Conservation (phyloP, 1,139 yeast genomes). For the Hyphopichia burtonii region DNA sequence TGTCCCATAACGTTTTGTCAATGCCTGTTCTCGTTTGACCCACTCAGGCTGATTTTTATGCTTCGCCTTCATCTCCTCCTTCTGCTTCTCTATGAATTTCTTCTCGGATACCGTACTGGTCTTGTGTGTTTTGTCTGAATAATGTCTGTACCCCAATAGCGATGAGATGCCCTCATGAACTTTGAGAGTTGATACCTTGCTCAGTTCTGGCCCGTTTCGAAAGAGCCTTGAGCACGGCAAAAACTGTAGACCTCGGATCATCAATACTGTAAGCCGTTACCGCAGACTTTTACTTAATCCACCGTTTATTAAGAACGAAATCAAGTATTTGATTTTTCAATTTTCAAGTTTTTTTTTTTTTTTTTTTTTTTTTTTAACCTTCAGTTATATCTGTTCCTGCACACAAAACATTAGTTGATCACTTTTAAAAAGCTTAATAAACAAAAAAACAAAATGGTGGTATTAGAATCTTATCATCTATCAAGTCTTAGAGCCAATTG, state of each 20-base stretch:
- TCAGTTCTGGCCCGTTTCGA: not conserved
- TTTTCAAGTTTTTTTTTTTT: not conserved
- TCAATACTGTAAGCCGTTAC: too few relatives aligned
- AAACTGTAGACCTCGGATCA: too few relatives aligned
- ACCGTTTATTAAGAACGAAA: too few relatives aligned
- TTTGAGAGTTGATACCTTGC: not conserved
- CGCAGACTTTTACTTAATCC: too few relatives aligned
- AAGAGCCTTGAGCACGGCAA: too few relatives aligned
- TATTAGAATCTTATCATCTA: too few relatives aligned
- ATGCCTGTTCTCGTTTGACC: slow-evolving; percentile 64
- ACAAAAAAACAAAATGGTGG: too few relatives aligned
- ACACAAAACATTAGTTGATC: not conserved
- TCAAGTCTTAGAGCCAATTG: too few relatives aligned
- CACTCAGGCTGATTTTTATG: slow-evolving; percentile 40
- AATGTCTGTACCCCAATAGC: not conserved
- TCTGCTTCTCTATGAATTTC: slow-evolving; percentile 15
- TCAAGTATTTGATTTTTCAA: too few relatives aligned
- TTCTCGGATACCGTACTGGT: slow-evolving; percentile 7
- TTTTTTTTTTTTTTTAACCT: not conserved
- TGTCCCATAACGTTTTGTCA: slow-evolving; percentile 55
- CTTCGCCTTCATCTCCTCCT: slow-evolving; percentile 10
- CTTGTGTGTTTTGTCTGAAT: not conserved
- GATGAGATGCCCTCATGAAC: not conserved
- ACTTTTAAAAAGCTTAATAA: not conserved
- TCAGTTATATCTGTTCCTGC: not conserved